Base-by-base conservation (phyloP, 345 rosid species). In the Iberis pinnata region DNA sequence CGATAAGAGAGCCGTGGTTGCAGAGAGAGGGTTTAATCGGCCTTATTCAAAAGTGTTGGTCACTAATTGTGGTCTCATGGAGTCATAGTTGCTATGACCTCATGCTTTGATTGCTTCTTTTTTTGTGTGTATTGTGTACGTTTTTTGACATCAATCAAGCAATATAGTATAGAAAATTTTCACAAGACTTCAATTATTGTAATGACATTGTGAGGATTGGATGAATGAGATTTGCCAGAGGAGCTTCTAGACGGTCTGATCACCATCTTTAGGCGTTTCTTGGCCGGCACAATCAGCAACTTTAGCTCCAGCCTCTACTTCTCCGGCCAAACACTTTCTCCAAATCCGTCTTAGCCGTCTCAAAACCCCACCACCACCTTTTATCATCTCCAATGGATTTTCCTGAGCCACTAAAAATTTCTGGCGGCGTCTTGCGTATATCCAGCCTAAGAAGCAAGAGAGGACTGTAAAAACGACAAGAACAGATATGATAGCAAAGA, bases 1-100 rank as follows among this genome's bases (percentile, higher is more conserved):
- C 33, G 97, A 86, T 55, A 84, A 84, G 69, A 79, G 97, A 64
- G 95, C 94, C 9, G 88, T 80, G 12, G 97, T 86, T 4, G 95
- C 95, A 24, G 97, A 81, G 60, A 82, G 89, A 63, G 94, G 95
- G 39, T 89, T 89, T 69, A 86, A 86, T 59, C 78, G 93, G 40
- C 96, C 96, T 20, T 90, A 86, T 73, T 72, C 90, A 1, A 87
- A 82, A 67, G 94, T 87, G 20, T 38, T 76, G 2, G 65, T 87
- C 63, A 79, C 84, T 42, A 79, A 86, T 41, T 82, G 97, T 60
- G 97, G 94, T 56, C 43, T 86, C 54, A 40, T 80, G 56, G 70
- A 73, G 38, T 82, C 65, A 69, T 31, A 50, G 8, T 29, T 9
- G 5, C 33, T 6, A 29, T 29, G 33, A 29, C 4, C 25, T 22